A percentile compares a stretch with the other conserved stretches of the same genome.
Conservation (phyloP, 2,329 filamentous ascomycete genomes). For the Calonectria hongkongensis region DNA sequence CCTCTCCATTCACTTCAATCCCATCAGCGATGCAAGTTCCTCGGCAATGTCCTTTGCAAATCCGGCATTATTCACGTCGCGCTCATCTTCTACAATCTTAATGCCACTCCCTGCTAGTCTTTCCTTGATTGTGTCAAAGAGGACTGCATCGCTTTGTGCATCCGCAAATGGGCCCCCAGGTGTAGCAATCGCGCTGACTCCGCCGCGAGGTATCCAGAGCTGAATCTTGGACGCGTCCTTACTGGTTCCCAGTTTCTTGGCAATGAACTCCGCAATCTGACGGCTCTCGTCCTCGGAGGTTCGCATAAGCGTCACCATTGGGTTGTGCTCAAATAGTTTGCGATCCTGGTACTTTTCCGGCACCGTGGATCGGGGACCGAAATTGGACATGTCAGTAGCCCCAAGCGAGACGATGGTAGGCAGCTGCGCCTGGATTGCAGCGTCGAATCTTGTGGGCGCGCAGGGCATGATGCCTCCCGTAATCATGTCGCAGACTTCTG, state of each 20-base stretch:
- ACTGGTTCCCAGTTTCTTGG: not conserved
- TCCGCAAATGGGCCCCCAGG: slow-evolving; percentile 18
- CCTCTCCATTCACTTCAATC: not conserved
- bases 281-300: slow-evolving; percentile 19
- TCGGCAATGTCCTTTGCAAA: slow-evolving; percentile 21
- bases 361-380: not conserved
- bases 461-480: slow-evolving; percentile 23
- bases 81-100: slow-evolving; percentile 15
- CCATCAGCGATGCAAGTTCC: slow-evolving; percentile 8
- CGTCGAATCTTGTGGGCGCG: slow-evolving; percentile 10
- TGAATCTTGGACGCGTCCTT: not conserved
- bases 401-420: slow-evolving; percentile 15
- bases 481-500: slow-evolving; percentile 24
- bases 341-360: slow-evolving; percentile 20
- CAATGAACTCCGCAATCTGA: slow-evolving; percentile 27
- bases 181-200: slow-evolving; percentile 9
- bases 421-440: not conserved
- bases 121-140: slow-evolving; percentile 9
- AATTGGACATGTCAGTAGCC: slow-evolving; percentile 12
- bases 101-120: slow-evolving; percentile 1
- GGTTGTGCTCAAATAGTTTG: slow-evolving; percentile 25
- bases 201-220: slow-evolving; percentile 9
- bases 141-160: not conserved
- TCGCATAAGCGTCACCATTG: slow-evolving; percentile 16
- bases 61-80: not conserved